Percentiles rank a stretch among this genome's conserved stretches.
phyloP scores from a whole-genome alignment of 1,139 yeast genomes.

The Blastobotrys apis region DNA sequence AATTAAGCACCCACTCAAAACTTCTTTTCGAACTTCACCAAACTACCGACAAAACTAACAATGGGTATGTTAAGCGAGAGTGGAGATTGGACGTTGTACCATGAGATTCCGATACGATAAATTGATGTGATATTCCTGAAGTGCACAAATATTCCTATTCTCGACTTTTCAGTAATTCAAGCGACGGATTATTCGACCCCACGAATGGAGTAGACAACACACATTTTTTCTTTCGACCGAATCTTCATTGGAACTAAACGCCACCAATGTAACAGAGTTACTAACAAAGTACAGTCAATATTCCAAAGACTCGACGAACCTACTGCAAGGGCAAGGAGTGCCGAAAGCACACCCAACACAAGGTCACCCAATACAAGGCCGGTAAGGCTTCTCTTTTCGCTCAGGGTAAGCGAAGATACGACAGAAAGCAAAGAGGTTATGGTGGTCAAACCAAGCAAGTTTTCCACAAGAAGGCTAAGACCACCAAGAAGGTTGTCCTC shows the following conservation, averaged over 20 bases:
- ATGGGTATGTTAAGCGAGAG: background rate
- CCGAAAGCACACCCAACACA: constrained; percentile 99
- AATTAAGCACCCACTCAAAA: constrained; percentile 4
- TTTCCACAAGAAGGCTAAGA: constrained; percentile 99
- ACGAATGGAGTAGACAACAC: too few species aligned
- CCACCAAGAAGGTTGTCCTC: constrained; percentile 99
- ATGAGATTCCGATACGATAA: too few species aligned
- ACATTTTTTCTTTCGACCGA: background rate
- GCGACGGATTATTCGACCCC: background rate
- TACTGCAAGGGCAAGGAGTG: constrained; percentile 99
- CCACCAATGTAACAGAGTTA: background rate
- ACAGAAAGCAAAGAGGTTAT: constrained; percentile 99
- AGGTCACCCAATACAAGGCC: constrained; percentile 99
- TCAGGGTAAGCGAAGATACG: constrained; percentile 99
- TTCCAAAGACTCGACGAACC: constrained; percentile 99
- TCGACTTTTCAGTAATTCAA: too few species aligned
- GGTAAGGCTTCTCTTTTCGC: constrained; percentile 99
- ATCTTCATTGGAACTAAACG: background rate
- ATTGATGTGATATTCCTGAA: too few species aligned
- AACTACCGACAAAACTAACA: background rate
- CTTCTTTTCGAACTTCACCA: constrained; percentile 2
- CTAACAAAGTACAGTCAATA: constrained; percentile 66
- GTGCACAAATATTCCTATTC: too few species aligned
- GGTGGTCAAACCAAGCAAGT: constrained; percentile 99
- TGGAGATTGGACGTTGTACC: background rate